A percentile compares a stretch with the other conserved stretches of the same genome.
Conservation (phyloP, 306 rosid genomes). For the Trichosanthes cucumerina region DNA sequence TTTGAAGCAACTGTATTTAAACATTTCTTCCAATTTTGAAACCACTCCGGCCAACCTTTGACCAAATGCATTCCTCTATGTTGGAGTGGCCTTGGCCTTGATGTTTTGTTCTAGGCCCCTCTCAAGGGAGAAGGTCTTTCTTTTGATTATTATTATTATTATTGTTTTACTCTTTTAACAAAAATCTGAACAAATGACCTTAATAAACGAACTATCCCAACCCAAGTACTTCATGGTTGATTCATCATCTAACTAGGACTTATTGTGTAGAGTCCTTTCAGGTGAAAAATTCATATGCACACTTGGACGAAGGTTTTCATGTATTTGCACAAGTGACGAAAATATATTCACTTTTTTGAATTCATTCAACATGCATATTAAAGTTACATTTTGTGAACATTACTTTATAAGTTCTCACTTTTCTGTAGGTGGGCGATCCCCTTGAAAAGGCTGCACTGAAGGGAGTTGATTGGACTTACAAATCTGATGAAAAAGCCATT, state of each 20-base stretch:
- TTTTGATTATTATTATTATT: neutral
- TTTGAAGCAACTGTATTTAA: neutral
- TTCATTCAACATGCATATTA: neutral
- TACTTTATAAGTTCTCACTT: conserved; percentile 13
- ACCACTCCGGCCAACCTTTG: neutral
- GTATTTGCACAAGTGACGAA: neutral
- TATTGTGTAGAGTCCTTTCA: neutral
- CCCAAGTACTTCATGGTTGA: neutral
- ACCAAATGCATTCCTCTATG: neutral
- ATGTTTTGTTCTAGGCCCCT: neutral
- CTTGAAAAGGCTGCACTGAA: conserved; percentile 96
- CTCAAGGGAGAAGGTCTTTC: neutral
- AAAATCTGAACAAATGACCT: neutral
- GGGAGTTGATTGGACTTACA: conserved; percentile 92
- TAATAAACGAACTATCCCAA: neutral
- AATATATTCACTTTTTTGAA: neutral
- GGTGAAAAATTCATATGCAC: neutral
- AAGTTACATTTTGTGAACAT: neutral
- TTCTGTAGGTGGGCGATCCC: conserved; percentile 93
- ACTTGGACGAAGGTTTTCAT: neutral
- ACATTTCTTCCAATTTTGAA: neutral
- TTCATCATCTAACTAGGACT: neutral
- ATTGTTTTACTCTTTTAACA: neutral
- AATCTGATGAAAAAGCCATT: conserved; percentile 92
- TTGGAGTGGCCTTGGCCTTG: neutral